These are phyloP conservation scores for Tetraselmis chui DNA, from an alignment of 139 green algal genomes.

Conservation along the genomic window DNA sequence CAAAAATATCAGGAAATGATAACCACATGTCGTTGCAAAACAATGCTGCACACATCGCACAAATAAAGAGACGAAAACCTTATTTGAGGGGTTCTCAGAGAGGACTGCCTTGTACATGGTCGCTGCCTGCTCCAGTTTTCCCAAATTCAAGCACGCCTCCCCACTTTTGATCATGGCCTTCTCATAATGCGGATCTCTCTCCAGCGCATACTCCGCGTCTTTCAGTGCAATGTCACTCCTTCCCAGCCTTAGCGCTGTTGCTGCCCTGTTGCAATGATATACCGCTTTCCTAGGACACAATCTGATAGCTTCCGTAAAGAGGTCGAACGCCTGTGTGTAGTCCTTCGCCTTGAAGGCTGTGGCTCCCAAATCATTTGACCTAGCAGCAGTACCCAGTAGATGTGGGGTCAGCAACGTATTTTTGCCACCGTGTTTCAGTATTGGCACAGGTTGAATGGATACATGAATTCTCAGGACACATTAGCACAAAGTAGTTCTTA, in stretches of 20 bases:
- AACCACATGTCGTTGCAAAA: too few species aligned
- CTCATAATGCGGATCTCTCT: slow-evolving; percentile 18
- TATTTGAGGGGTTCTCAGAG: background rate
- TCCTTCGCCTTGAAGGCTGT: slow-evolving; percentile 11
- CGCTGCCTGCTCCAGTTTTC: background rate
- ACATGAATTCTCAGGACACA: too few species aligned
- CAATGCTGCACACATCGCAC: too few species aligned
- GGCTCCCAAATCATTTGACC: slow-evolving; percentile 28
- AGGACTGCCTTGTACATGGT: background rate
- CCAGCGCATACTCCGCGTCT: slow-evolving; percentile 26
- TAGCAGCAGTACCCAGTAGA: too few species aligned
- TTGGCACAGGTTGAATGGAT: too few species aligned
- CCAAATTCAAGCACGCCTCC: slow-evolving; percentile 10
- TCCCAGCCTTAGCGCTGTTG: slow-evolving; percentile 34
- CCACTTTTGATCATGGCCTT: slow-evolving; percentile 16
- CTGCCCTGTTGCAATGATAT: slow-evolving; percentile 48
- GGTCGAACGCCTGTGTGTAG: slow-evolving; percentile 33
- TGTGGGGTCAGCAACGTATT: too few species aligned
- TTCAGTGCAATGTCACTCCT: slow-evolving; percentile 25
- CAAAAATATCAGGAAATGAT: background rate
- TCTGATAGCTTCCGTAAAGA: slow-evolving; percentile 51
- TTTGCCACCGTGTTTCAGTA: too few species aligned
- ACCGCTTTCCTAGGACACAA: slow-evolving; percentile 31
- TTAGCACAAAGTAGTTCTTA: too few species aligned
- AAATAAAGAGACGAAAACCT: too few species aligned